These are phyloP conservation scores for Solanum virginianum DNA, from an alignment of 257 asterid species.

Conservation along the genomic window DNA sequence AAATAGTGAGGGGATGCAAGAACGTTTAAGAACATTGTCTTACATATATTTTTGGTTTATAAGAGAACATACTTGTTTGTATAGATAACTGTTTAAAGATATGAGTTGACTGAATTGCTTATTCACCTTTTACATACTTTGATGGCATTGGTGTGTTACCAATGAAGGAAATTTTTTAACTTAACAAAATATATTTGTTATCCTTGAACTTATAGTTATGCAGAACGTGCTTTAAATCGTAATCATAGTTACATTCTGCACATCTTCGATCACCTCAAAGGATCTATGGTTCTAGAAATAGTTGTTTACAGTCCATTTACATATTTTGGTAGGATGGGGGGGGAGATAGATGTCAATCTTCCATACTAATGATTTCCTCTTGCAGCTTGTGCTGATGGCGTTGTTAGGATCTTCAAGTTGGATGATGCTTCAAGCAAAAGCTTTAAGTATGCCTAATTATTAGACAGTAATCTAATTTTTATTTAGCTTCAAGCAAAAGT, in stretches of 20 bases:
- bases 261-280: neutral
- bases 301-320: neutral
- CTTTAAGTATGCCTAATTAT: constrained; percentile 58
- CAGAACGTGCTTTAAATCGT: neutral
- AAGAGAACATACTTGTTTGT: neutral
- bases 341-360: neutral
- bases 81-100: neutral
- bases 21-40: neutral
- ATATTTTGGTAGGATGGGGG: neutral
- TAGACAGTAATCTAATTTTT: neutral
- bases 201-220: neutral
- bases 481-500: neutral
- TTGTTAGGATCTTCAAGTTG: constrained; percentile 83
- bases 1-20: neutral
- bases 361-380: constrained; percentile 1
- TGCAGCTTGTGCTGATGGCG: constrained; percentile 89
- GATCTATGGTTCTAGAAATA: neutral
- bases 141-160: neutral
- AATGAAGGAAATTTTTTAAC: neutral
- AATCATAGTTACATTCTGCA: neutral
- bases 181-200: neutral
- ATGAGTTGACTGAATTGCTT: neutral
- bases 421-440: constrained; percentile 93
- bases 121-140: neutral
- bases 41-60: neutral